A percentile compares a stretch with the other conserved stretches of the same genome.
phyloP scores from a whole-genome alignment of 2,329 filamentous ascomycete genomes.

The Rasamsonia emersonii region DNA sequence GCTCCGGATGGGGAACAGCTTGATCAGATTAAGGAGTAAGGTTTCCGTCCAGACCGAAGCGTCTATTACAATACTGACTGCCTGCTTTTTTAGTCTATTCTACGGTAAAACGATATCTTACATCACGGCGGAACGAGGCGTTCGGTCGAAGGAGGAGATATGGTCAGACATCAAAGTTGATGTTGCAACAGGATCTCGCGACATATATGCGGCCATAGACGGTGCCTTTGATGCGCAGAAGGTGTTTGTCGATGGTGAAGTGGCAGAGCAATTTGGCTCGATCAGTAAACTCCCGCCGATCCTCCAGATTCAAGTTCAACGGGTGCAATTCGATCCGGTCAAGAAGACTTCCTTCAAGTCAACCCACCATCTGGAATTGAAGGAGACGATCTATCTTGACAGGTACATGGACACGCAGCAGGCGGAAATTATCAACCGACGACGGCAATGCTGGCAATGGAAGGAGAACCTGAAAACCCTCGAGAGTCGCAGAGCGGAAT shows the following conservation, averaged over 20 bases:
- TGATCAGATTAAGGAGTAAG: conserved; percentile 64
- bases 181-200: conserved; percentile 49
- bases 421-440: conserved; percentile 53
- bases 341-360: conserved; percentile 59
- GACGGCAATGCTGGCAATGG: conserved; percentile 66
- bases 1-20: conserved; percentile 66
- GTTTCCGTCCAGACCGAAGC: conserved; percentile 7
- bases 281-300: conserved; percentile 74
- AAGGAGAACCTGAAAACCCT: conserved; percentile 55
- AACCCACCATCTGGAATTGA: conserved; percentile 67
- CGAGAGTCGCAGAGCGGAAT: conserved; percentile 37
- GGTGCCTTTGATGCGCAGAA: conserved; percentile 74
- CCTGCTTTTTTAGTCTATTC: conserved; percentile 39
- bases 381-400: conserved; percentile 75
- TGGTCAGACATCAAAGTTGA: conserved; percentile 58
- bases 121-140: conserved; percentile 37
- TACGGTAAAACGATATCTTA: conserved; percentile 40
- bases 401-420: conserved; percentile 65
- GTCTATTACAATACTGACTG: conserved; percentile 7
- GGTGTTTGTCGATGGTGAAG: conserved; percentile 55
- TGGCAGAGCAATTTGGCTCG: conserved; percentile 57
- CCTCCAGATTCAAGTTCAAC: conserved; percentile 80
- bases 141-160: conserved; percentile 46
- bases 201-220: conserved; percentile 77
- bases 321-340: conserved; percentile 62